Base-by-base conservation (phyloP, 1,284 basidiomycete species). In the Irpex sp. region DNA sequence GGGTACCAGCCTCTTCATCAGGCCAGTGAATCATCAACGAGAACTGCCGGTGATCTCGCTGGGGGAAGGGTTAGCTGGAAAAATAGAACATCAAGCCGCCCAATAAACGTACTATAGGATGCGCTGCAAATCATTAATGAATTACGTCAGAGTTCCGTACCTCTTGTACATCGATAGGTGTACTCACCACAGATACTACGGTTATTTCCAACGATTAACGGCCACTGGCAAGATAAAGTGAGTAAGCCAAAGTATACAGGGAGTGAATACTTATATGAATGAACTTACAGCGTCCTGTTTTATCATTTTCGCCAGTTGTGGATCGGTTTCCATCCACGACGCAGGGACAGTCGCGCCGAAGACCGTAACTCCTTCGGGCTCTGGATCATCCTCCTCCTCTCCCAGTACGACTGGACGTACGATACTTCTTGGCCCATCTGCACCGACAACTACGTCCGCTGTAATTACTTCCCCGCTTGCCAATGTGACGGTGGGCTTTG, bases 331-430 rank as follows among this genome's bases (percentile, higher is more conserved):
- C 36, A 64, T 49, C 57, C 47, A 58, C 21, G 59, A 44, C 21
- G 78, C 67, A 3, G 74, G 74, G n/a, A 77, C 77, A 55, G 77
- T 78, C 6, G 76, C 75, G 40, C 78, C 78, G 47, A 79, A 68
- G 48, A 78, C 71, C 13, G 64, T 65, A 40, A 59, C 57, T 3
- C 64, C 64, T 5, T 54, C 49, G 1, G 64, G 64, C n/a, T 52
- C 31, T 17, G 64, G 52, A 15, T 65, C 58, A 15, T 62, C 61
- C 1, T 59, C 61, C 6, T 59, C 58, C 26, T 60, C 44, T 13
- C 51, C 56, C n/a, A 60, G 15, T 13, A 65, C 64, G 9, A 51
- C 51, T n/a, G 36, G 36, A 3, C 64, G 61, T 13, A 65, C 61
- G 11, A 62, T 57, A 54, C 61, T 65, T 40, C 21, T 21, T 15